Conservation (phyloP, 805 yeast genomes). For the Zygoascus bituminiphila region DNA sequence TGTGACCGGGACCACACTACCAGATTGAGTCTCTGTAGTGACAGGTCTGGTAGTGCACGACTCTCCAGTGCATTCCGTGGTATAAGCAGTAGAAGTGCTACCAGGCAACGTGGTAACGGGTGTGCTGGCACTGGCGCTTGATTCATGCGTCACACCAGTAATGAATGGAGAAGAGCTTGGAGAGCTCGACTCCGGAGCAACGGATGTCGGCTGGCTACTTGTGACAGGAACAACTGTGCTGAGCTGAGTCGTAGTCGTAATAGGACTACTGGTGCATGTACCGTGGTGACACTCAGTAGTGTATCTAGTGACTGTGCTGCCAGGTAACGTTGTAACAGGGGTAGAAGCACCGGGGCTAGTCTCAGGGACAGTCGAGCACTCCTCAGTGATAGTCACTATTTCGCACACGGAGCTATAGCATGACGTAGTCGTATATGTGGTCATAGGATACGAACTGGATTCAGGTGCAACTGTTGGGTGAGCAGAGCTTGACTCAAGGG, state of each 20-base stretch:
- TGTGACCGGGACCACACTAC: neutral
- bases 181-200: neutral
- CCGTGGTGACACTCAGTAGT: neutral
- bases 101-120: neutral
- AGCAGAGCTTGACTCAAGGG: neutral
- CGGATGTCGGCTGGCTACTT: neutral
- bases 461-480: too few species aligned
- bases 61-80: neutral
- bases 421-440: neutral
- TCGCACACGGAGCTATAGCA: neutral
- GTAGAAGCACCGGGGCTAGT: neutral
- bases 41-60: neutral
- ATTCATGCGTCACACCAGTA: neutral
- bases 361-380: neutral
- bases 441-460: neutral
- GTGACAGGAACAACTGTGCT: neutral
- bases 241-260: neutral
- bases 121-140: too few species aligned
- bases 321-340: neutral
- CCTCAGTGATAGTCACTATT: neutral
- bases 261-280: conserved; percentile 1
- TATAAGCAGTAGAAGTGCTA: neutral
- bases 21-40: neutral
- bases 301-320: neutral
- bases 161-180: neutral